phyloP scores from a whole-genome alignment of 306 rosid genomes.

The Datisca glomerata region DNA sequence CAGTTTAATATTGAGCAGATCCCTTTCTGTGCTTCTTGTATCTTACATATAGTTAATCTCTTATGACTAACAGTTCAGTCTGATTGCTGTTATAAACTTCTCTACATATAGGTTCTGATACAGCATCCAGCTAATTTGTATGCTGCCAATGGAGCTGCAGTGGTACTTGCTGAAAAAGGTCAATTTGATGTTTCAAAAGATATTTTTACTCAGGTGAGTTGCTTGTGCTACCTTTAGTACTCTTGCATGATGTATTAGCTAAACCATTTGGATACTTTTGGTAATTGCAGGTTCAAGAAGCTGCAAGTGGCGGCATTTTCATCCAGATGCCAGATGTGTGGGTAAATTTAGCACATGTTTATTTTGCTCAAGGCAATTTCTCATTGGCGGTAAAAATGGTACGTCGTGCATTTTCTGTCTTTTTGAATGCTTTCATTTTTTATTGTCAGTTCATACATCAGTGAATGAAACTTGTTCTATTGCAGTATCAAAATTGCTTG shows the following conservation, averaged over 20 bases:
- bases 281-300: conserved; percentile 87
- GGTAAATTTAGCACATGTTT: conserved; percentile 96
- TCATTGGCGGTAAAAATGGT: conserved; percentile 97
- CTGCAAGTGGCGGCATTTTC: conserved; percentile 96
- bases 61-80: conserved; percentile 6
- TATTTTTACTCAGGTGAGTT: conserved; percentile 14
- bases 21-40: no score
- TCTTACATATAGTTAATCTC: conserved; percentile 1
- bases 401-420: conserved; percentile 13
- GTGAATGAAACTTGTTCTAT: conserved; percentile 21
- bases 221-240: conserved; percentile 10
- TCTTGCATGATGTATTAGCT: no score
- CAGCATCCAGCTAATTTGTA: conserved; percentile 89
- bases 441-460: conserved; percentile 11
- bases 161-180: conserved; percentile 94
- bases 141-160: conserved; percentile 98
- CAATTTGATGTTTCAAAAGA: conserved; percentile 88
- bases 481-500: conserved; percentile 98
- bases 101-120: conserved; percentile 57
- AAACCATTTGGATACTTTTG: no score
- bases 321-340: conserved; percentile 99
- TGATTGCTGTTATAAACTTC: conserved; percentile 12
- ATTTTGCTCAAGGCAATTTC: conserved; percentile 95
- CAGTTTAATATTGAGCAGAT: no score
- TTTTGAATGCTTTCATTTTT: no score